Base-by-base conservation (phyloP, 148 eudicot genomes). In the Simmondsia chinensis region DNA sequence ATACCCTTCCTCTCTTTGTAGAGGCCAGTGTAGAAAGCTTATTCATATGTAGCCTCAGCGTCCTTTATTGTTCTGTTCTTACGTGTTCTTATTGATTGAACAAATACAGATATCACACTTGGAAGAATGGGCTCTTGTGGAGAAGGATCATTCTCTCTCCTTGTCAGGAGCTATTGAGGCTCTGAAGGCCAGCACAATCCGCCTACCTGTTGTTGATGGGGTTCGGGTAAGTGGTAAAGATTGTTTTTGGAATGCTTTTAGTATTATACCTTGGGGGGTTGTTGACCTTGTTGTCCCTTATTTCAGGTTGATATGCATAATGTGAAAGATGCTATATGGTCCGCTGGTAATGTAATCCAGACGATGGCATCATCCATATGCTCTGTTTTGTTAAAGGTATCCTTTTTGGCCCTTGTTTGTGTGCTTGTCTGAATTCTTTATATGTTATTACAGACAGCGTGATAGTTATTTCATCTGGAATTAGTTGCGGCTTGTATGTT, bases 321-420 rank as follows among this genome's bases (percentile, higher is more conserved):
- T 34, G 33, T 89, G 17, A 73, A 78, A 62, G 79, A 67, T 36
- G 91, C 85, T 31, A 72, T 89, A 32, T 50, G 72, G 46, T 84
- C 95, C 18, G 87, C 97, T 40, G 84, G 70, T 62, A 82, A 89
- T 65, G 72, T 89, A 53, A 78, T 89, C 95, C 80, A 75, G 43
- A 71, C 64, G 12, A 79, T 82, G 84, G 76, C 70, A 46, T 79
- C 77, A 33, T 79, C 94, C 27, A 54, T 79, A 36, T 64, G 76
- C 60, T 48, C 74, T 64, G 62, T 76, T 48, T 42, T 66, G 33
- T 23, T 53, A 21, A 83, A 79, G 87, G 96, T 82, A 44, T 28
- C 18, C 13, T 22, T 19, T 6, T 21, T 48, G 32, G 15, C 46
- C 23, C 31, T 4, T 1, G 24, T 30, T 35, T n/a, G 20, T 48